These are phyloP conservation scores for Fraxinus sp. DNA, from an alignment of 305 asterid species.

Conservation along the genomic window DNA sequence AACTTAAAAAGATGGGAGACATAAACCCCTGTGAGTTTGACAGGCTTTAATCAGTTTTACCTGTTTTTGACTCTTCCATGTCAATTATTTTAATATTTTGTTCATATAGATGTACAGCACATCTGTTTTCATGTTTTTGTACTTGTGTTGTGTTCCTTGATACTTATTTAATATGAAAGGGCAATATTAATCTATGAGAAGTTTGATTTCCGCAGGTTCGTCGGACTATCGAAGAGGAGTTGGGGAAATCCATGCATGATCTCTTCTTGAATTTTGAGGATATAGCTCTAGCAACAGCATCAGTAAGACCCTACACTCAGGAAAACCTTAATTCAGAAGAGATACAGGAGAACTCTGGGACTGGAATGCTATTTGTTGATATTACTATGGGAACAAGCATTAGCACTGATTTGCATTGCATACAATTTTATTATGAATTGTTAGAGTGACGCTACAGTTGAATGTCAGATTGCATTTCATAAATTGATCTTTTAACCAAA, in stretches of 20 bases:
- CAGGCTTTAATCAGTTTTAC: not conserved
- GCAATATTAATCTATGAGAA: constrained; percentile 17
- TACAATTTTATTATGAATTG: not conserved
- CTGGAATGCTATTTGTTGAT: constrained; percentile 8
- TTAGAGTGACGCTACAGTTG: not conserved
- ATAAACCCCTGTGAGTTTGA: not conserved
- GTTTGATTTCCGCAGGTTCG: constrained; percentile 60
- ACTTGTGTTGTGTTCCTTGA: constrained; percentile 28
- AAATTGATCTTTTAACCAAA: not conserved
- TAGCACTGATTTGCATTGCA: constrained; percentile 4
- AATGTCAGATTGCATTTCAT: not conserved
- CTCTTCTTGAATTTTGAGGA: constrained; percentile 72
- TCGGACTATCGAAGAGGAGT: constrained; percentile 58
- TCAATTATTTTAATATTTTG: not conserved
- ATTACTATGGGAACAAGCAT: constrained; percentile 16
- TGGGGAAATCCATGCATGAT: constrained; percentile 78
- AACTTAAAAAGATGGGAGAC: not conserved
- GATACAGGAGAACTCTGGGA: constrained; percentile 16
- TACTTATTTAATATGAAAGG: constrained; percentile 25
- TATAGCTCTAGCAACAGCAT: constrained; percentile 90
- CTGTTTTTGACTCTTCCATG: not conserved
- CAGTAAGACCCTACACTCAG: constrained; percentile 59
- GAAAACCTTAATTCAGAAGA: constrained; percentile 14
- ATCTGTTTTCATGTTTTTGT: not conserved
- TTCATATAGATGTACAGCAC: not conserved